Evolutionary conservation across 2,329 filamentous ascomycete species (phyloP), one percentile per base, ranked within the genome.

Genomic region (Colletotrichum sp.): DNA sequence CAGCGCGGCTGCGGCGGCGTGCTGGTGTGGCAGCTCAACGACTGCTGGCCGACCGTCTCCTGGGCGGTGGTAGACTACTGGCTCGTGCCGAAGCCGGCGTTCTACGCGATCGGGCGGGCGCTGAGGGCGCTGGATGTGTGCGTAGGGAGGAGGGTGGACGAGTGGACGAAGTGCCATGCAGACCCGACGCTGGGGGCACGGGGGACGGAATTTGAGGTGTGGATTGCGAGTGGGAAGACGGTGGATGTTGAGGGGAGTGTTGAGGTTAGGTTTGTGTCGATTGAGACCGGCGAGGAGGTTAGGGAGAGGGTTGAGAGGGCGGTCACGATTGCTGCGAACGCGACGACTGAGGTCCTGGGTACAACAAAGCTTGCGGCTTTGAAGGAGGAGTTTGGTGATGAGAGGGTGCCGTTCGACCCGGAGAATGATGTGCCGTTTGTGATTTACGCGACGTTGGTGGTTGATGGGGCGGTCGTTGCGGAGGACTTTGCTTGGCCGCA

Each of bases 11-110:
- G 92, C 79, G 91, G 91, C 65, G 92, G 92, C 21, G 91, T 91
- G 13, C 83, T 94, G 59, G 91, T 93, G 7, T 94, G 92, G 92
- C 92, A 94, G 84, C 85, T 94, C 68, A 94, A 94, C 79, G 93
- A 94, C 83, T 93, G 91, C 83, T 94, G 92, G 92, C 92, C 92
- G 3, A 91, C 90, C 24, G 92, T 90, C 64, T 92, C 89, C 32
- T 94, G 92, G 92, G 87, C 92, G 0, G 88, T 94, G 52, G 91
- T 92, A 75, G 78, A 79, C 16, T 78, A 77, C 65, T 76, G 76
- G 60, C 75, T 77, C 1, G 75, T 77, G 18, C 55, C 34, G 60
- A 79, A 79, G 63, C 76, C 77, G 6, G 74, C 77, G 12, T 72
- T 77, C 15, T 78, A 79, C 44, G 73, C 78, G 13, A 78, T 76